Evolutionary conservation across 495 filamentous ascomycete species (phyloP).

Genomic region (Paragyromitra xinjiangensis): DNA sequence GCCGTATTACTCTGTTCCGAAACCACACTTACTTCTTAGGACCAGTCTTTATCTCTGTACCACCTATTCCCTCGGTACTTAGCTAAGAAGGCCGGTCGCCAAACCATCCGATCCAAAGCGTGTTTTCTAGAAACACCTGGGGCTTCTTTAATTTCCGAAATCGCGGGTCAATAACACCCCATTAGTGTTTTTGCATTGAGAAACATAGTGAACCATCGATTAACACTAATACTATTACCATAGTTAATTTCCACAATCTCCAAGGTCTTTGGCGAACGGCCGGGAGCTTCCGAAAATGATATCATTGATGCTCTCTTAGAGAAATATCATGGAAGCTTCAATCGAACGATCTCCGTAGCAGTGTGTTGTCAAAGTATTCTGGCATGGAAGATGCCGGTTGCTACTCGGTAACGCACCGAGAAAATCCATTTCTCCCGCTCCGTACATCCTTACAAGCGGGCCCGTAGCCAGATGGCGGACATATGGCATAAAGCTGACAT

Average conservation of each 20-base stretch:
- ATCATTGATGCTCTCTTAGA: constrained; percentile 32
- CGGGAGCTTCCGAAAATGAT: constrained; percentile 34
- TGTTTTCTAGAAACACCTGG: constrained; percentile 52
- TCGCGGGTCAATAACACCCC: constrained; percentile 44
- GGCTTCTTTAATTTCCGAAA: constrained; percentile 56
- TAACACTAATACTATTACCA: constrained; percentile 39
- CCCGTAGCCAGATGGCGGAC: constrained; percentile 36
- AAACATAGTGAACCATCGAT: constrained; percentile 43
- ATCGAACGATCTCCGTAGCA: constrained; percentile 38
- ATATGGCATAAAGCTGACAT: constrained; percentile 51
- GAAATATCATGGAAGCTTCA: constrained; percentile 31
- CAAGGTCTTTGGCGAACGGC: constrained; percentile 15
- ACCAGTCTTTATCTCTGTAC: constrained; percentile 41
- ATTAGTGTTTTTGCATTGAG: constrained; percentile 37
- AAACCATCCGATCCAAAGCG: constrained; percentile 46
- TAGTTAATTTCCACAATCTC: constrained; percentile 39
- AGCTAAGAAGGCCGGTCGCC: constrained; percentile 22
- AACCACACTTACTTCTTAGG: constrained; percentile 43
- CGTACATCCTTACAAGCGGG: constrained; percentile 45
- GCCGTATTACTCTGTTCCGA: constrained; percentile 34
- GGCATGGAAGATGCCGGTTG: constrained; percentile 46
- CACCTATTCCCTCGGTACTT: constrained; percentile 35
- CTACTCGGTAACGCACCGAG: constrained; percentile 41
- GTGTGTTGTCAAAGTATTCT: constrained; percentile 26
- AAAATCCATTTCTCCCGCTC: constrained; percentile 39